phyloP scores from a whole-genome alignment of 2,329 filamentous ascomycete genomes.

The Cladosporium cucumerinum region DNA sequence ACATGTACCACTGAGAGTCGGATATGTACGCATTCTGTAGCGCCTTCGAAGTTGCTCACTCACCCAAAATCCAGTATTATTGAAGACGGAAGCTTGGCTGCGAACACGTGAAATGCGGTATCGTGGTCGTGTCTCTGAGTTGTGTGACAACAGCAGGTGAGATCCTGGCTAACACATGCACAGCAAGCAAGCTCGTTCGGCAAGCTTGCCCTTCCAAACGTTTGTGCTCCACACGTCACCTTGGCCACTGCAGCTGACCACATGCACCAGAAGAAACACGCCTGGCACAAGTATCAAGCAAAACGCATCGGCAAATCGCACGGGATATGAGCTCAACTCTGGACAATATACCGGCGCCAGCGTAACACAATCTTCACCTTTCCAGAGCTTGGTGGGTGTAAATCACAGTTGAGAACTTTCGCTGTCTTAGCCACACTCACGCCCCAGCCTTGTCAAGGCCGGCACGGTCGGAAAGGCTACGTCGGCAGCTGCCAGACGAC shows the following conservation, averaged over 20 bases:
- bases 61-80: neutral
- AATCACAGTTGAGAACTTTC: neutral
- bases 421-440: neutral
- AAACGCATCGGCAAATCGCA: neutral
- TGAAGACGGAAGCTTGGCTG: neutral
- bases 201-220: neutral
- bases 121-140: neutral
- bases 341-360: neutral
- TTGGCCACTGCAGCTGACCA: slow-evolving; percentile 8
- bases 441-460: neutral
- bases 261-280: neutral
- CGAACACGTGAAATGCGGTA: neutral
- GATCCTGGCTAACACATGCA: neutral
- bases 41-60: neutral
- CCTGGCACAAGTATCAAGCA: neutral
- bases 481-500: neutral
- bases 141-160: neutral
- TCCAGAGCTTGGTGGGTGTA: neutral
- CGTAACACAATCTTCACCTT: neutral
- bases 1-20: neutral
- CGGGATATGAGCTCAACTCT: neutral
- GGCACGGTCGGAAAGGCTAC: neutral
- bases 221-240: neutral
- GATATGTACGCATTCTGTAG: neutral
- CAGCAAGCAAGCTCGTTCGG: neutral